A percentile compares a stretch with the other conserved stretches of the same genome.
phyloP scores from a whole-genome alignment of 768 basidiomycete genomes.

The Serendipita vermifera region DNA sequence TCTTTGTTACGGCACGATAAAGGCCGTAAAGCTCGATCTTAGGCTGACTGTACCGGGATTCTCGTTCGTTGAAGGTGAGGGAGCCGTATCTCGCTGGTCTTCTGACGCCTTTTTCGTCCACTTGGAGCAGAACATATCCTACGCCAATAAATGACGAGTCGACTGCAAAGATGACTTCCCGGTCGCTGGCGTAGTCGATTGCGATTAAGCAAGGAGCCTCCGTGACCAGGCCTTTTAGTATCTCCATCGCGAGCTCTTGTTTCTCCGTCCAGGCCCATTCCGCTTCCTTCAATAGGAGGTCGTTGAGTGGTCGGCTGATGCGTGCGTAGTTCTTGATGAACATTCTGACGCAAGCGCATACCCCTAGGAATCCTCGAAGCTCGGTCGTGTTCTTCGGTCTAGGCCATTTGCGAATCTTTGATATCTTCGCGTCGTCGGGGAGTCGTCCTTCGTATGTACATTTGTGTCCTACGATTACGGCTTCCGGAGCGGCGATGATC shows the following conservation, averaged over 20 bases:
- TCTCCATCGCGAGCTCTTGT: slow-evolving; percentile 21
- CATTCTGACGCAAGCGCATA: slow-evolving; percentile 18
- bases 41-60: slow-evolving; percentile 27
- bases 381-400: slow-evolving; percentile 17
- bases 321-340: slow-evolving; percentile 23
- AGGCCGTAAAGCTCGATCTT: slow-evolving; percentile 32
- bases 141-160: slow-evolving; percentile 27
- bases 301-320: slow-evolving; percentile 17
- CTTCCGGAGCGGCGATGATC: slow-evolving; percentile 20
- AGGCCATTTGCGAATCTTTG: slow-evolving; percentile 24
- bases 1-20: slow-evolving; percentile 25
- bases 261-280: slow-evolving; percentile 24
- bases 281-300: slow-evolving; percentile 20
- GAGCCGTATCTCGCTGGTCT: slow-evolving; percentile 28
- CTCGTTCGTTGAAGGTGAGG: slow-evolving; percentile 26
- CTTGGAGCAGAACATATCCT: slow-evolving; percentile 29
- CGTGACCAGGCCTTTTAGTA: slow-evolving; percentile 21
- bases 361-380: slow-evolving; percentile 24
- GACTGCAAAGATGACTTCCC: slow-evolving; percentile 26
- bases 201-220: slow-evolving; percentile 22
- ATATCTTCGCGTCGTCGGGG: slow-evolving; percentile 20
- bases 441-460: slow-evolving; percentile 26
- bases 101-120: slow-evolving; percentile 13
- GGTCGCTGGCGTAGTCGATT: slow-evolving; percentile 23
- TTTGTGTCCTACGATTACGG: slow-evolving; percentile 27